These are phyloP conservation scores for Nyctanthes arbortristis DNA, from an alignment of 257 asterid species.

Conservation along the genomic window DNA sequence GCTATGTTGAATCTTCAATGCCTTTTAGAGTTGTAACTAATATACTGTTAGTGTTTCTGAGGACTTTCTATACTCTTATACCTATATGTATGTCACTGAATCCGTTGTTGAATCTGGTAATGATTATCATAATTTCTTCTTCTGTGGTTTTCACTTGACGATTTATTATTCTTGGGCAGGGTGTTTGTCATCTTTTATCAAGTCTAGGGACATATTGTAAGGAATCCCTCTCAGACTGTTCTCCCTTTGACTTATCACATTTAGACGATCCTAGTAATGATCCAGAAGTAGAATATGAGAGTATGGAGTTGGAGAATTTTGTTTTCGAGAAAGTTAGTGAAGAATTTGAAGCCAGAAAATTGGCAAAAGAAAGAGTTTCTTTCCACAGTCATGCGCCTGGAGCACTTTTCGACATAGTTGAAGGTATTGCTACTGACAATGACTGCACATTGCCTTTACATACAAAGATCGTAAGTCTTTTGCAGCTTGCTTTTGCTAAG, in stretches of 20 bases:
- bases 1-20: neutral
- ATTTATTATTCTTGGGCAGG: constrained; percentile 50
- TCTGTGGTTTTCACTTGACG: constrained; percentile 10
- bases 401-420: constrained; percentile 47
- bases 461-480: constrained; percentile 11
- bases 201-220: constrained; percentile 69
- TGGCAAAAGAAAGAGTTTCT: constrained; percentile 43
- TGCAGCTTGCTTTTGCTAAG: constrained; percentile 9
- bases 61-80: neutral
- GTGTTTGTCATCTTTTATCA: constrained; percentile 78
- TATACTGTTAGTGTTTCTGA: neutral
- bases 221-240: constrained; percentile 60
- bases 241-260: constrained; percentile 59
- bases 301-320: constrained; percentile 70
- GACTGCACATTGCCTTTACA: constrained; percentile 1
- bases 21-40: neutral
- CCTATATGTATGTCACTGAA: neutral
- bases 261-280: constrained; percentile 53
- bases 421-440: constrained; percentile 47
- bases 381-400: constrained; percentile 51
- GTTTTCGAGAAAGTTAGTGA: constrained; percentile 55
- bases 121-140: constrained; percentile 4
- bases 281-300: constrained; percentile 55
- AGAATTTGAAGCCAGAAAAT: constrained; percentile 54
- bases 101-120: neutral